Percentiles rank a stretch among this genome's conserved stretches.
Conservation (phyloP, 768 basidiomycete species). For the Lactarius vividus region DNA sequence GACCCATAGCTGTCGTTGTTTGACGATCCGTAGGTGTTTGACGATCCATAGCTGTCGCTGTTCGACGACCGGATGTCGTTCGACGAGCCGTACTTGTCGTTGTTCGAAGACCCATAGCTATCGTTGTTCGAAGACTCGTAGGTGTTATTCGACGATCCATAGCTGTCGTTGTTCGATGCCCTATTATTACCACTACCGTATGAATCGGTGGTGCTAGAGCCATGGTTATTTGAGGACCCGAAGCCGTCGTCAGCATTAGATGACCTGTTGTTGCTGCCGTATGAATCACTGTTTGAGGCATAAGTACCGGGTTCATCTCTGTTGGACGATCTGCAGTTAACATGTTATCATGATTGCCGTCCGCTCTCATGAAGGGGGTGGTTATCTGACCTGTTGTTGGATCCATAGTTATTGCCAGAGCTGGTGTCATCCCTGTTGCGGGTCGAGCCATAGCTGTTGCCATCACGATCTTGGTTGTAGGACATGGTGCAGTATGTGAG, state of each 20-base stretch:
- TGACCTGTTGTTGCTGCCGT: background rate
- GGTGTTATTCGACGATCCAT: slow-evolving; percentile 28
- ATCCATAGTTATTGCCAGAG: slow-evolving; percentile 4
- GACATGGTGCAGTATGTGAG: slow-evolving; percentile 17
- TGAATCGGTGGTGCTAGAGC: slow-evolving; percentile 1
- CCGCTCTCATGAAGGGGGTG: background rate
- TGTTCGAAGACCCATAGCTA: background rate
- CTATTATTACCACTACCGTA: slow-evolving; percentile 10
- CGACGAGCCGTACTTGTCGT: slow-evolving; percentile 24
- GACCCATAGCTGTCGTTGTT: slow-evolving; percentile 17
- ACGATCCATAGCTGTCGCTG: slow-evolving; percentile 33
- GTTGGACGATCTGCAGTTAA: background rate
- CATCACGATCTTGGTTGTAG: slow-evolving; percentile 18
- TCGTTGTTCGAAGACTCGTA: slow-evolving; percentile 4
- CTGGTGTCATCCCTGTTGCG: slow-evolving; percentile 9
- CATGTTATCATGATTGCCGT: background rate
- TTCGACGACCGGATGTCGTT: slow-evolving; percentile 29
- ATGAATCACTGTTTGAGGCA: background rate
- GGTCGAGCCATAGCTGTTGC: slow-evolving; percentile 9
- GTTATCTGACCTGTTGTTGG: background rate
- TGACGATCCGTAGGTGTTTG: slow-evolving; percentile 3
- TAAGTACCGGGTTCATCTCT: background rate
- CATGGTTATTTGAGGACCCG: background rate
- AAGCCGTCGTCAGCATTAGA: background rate
- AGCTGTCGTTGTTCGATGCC: slow-evolving; percentile 22